Conservation (phyloP, 305 asterid genomes). For the Solanum aculeatissimum region DNA sequence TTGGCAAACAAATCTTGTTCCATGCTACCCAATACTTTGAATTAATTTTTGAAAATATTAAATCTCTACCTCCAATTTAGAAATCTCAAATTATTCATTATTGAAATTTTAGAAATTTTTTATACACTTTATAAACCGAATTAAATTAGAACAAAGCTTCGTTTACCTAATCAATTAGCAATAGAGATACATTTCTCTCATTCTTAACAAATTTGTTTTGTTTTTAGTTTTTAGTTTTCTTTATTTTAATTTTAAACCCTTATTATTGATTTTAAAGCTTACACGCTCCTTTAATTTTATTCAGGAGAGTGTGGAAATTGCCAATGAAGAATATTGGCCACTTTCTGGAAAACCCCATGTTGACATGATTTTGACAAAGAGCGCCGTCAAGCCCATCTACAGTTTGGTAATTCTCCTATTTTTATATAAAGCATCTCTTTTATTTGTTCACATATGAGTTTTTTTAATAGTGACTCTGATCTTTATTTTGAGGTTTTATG, state of each 20-base stretch:
- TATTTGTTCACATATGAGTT: background rate
- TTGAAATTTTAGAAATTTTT: background rate
- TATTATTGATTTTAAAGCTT: background rate
- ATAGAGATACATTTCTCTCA: background rate
- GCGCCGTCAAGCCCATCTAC: conserved; percentile 1
- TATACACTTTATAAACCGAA: background rate
- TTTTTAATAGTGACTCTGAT: background rate
- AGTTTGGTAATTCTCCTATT: conserved; percentile 2
- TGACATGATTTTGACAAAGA: conserved; percentile 4
- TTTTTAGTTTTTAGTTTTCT: background rate
- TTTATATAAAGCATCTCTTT: background rate
- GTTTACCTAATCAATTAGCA: background rate
- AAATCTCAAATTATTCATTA: background rate
- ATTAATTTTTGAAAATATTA: background rate
- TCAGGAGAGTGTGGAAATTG: background rate
- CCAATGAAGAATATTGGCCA: conserved; percentile 9
- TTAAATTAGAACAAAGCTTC: background rate
- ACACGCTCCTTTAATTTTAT: background rate
- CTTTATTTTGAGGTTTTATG: background rate
- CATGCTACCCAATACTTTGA: background rate
- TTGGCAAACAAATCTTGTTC: no score
- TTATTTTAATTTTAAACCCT: background rate
- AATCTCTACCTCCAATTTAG: background rate
- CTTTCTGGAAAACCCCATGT: conserved; percentile 16
- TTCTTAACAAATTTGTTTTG: background rate